Evolutionary conservation across 805 yeast species (phyloP).

Genomic region (Saccharomycopsis microspora): DNA sequence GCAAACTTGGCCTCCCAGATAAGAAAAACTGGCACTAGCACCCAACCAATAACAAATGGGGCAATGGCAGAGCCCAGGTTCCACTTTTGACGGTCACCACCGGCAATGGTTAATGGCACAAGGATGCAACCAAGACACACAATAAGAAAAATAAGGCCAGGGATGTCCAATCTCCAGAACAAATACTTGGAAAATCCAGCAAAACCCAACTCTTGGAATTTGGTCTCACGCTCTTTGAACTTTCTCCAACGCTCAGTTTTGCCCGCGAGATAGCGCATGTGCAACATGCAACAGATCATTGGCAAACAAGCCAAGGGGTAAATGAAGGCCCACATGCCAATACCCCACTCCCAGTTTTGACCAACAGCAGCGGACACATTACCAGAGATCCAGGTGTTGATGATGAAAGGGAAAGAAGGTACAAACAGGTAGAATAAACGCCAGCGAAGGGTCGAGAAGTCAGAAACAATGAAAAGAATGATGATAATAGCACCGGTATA

Average conservation of each 20-base stretch:
- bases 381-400: slow-evolving; percentile 73
- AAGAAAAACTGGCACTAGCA: slow-evolving; percentile 42
- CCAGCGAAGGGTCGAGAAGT: slow-evolving; percentile 59
- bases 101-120: slow-evolving; percentile 68
- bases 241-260: slow-evolving; percentile 30
- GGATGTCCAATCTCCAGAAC: slow-evolving; percentile 56
- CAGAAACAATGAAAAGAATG: slow-evolving; percentile 49
- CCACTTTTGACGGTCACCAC: slow-evolving; percentile 50
- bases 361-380: slow-evolving; percentile 30
- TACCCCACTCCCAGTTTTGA: slow-evolving; percentile 38
- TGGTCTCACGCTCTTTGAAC: slow-evolving; percentile 19
- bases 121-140: slow-evolving; percentile 52
- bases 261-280: slow-evolving; percentile 36
- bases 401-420: slow-evolving; percentile 62
- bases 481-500: slow-evolving; percentile 53
- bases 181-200: slow-evolving; percentile 22
- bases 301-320: slow-evolving; percentile 43
- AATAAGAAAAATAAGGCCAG: slow-evolving; percentile 48
- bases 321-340: slow-evolving; percentile 51
- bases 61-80: slow-evolving; percentile 47
- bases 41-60: slow-evolving; percentile 47
- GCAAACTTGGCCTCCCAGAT: slow-evolving; percentile 51
- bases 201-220: slow-evolving; percentile 18
- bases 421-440: slow-evolving; percentile 53
- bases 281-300: slow-evolving; percentile 29